Base-by-base conservation (phyloP, 768 basidiomycete species). In the Mycena epipterygia region DNA sequence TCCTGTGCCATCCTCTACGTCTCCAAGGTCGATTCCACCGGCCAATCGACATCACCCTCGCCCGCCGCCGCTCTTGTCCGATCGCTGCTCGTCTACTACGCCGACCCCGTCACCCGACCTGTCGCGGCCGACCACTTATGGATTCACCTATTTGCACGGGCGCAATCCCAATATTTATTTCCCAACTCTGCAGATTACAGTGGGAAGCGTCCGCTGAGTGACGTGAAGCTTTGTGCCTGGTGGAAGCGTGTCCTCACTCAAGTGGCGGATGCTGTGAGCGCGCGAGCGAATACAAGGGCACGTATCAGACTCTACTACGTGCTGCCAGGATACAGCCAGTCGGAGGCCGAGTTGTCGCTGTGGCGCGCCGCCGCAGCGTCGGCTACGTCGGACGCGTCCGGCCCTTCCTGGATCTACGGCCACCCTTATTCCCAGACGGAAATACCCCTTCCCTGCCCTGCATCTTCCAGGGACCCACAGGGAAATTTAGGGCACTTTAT, bases 21-120 rank as follows among this genome's bases (percentile, higher is more conserved):
- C 59, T 94, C 95, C 56, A 99, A 99, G 82, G 91, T 98, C 61
- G 98, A 99, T 79, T 91, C 96, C 14, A 95, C 97, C 0, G 97
- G 97, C 0, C 91, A 96, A 78, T 87, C 85, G 12, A 78, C 76
- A 30, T 71, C 79, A 5, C 93, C 91, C 0, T 88, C 91, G 44
- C 93, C 94, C 4, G 95, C 96, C 2, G 81, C 88, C 5, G 77
- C 86, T 16, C 88, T 98, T 61, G 89, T 95, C 49, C 84, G 85
- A 23, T 83, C 91, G 0, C 85, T 98, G 65, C 72, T 98, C 17
- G 64, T 73, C 23, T 94, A 81, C 81, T 93, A 93, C 75, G 84
- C 87, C 37, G 86, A 91, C 64, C 90, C 90, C 0, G 66, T 73
- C n/a, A 92, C 90, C 58, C 83, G 93, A 30, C 92, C 93, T 17